Evolutionary conservation across 2,329 filamentous ascomycete genomes (phyloP), one percentile per base, ranked within the genome.

Genomic region (Talaromyces islandicus): DNA sequence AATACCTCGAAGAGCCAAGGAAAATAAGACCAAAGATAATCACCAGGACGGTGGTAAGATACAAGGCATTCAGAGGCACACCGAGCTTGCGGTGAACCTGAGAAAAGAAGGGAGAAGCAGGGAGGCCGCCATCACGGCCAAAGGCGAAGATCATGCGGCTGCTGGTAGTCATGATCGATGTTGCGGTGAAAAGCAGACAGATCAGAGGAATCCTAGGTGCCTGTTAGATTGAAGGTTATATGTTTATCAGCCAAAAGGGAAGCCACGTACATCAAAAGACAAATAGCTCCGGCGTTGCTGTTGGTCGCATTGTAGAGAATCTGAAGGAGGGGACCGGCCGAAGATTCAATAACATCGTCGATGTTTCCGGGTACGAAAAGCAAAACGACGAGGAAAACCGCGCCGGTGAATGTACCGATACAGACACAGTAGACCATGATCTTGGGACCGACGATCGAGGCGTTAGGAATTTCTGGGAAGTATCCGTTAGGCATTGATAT

Each of bases 11-110:
- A 2, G 86, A 89, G 0, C 87, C 88, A 2, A 91, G 79, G 70
- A 89, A 88, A 63, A 91, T 86, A 60, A 84, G 80, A 0, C 88
- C 88, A 60, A 91, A 88, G 12, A 90, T 77, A 59, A 89, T 80
- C 1, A 89, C 85, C 52, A 88, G 79, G 4, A 73, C 74, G 0
- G 83, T 79, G 2, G 85, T 86, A 56, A 89, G 78, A 12, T 85
- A 77, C 1, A 91, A 75, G 0, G 87, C 82, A 66, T 90, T 89
- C 14, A 91, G 73, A 0, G 88, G 88, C 1, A 89, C 81, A 0
- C 83, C 82, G 0, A 90, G 79, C 14, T 71, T 78, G 0, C 81
- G 77, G 67, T 90, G 85, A 1, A 90, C 82, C 51, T 77, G 80
- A 57, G 85, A 81, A 63, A 89, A 87, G 64, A 86, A 72, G 1